Conservation (phyloP, 2,329 filamentous ascomycete genomes). For the Calonectria leucothoes region DNA sequence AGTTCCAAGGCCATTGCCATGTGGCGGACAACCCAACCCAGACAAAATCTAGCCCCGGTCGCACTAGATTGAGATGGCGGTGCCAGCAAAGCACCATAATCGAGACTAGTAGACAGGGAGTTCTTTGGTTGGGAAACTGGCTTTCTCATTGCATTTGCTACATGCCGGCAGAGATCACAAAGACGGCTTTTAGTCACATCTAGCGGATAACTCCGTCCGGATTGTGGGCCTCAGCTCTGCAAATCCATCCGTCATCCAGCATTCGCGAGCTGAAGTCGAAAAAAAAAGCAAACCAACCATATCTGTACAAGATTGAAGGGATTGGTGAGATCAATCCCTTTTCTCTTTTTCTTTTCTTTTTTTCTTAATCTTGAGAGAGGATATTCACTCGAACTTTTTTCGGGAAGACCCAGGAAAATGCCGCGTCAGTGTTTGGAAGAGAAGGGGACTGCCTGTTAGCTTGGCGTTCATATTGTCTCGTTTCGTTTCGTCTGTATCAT, state of each 20-base stretch:
- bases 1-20: constrained; percentile 24
- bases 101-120: constrained; percentile 6
- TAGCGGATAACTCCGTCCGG: neutral
- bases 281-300: neutral
- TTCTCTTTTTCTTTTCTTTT: too few relatives aligned
- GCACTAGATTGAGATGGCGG: constrained; percentile 15
- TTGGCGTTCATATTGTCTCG: neutral
- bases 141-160: constrained; percentile 5
- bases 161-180: neutral
- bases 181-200: neutral
- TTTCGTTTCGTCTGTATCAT: neutral
- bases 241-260: neutral
- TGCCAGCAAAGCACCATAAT: constrained; percentile 20
- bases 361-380: neutral
- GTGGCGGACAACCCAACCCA: constrained; percentile 27
- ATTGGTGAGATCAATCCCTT: too few relatives aligned
- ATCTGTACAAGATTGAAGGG: neutral
- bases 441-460: neutral
- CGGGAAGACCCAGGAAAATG: neutral
- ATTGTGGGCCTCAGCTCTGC: neutral
- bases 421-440: neutral
- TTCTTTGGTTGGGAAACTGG: neutral
- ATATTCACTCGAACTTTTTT: neutral
- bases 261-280: neutral
- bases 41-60: constrained; percentile 11